These are phyloP conservation scores for Punctularia strigosozonata DNA, from an alignment of 768 basidiomycete species.

Conservation along the genomic window DNA sequence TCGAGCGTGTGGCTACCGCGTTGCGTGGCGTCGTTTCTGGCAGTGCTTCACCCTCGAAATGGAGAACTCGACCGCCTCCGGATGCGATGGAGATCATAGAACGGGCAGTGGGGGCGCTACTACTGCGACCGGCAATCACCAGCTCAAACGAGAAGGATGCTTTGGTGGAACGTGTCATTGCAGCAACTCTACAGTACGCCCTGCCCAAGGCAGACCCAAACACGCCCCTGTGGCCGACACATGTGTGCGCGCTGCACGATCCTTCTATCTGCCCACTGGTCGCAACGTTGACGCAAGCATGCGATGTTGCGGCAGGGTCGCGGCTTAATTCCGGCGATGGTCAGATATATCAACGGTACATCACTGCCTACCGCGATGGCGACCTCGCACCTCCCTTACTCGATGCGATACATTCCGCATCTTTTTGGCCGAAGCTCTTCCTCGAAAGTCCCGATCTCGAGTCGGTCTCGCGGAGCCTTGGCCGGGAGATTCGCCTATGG, in stretches of 20 bases:
- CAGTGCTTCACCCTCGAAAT: constrained; percentile 26
- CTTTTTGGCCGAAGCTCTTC: constrained; percentile 64
- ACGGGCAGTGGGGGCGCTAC: constrained; percentile 46
- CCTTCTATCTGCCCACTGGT: constrained; percentile 44
- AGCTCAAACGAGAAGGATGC: constrained; percentile 45
- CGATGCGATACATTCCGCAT: constrained; percentile 49
- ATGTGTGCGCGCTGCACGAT: constrained; percentile 52
- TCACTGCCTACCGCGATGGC: constrained; percentile 54
- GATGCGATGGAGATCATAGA: constrained; percentile 74
- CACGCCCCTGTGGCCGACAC: constrained; percentile 41
- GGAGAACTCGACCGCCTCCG: too few species aligned
- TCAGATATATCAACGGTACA: constrained; percentile 31
- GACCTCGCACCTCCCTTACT: constrained; percentile 41
- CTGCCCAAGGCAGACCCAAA: constrained; percentile 44
- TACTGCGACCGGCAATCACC: constrained; percentile 33
- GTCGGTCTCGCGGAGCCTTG: constrained; percentile 50
- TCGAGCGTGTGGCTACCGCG: constrained; percentile 49
- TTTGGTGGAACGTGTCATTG: constrained; percentile 58
- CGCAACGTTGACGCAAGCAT: constrained; percentile 36
- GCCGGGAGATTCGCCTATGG: constrained; percentile 52
- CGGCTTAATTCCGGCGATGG: constrained; percentile 14
- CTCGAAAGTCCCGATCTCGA: constrained; percentile 71
- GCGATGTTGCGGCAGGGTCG: constrained; percentile 17
- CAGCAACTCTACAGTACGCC: constrained; percentile 68
- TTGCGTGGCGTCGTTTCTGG: constrained; percentile 42